Conservation (phyloP, 2,329 filamentous ascomycete genomes). For the Scedosporium dehoogii region DNA sequence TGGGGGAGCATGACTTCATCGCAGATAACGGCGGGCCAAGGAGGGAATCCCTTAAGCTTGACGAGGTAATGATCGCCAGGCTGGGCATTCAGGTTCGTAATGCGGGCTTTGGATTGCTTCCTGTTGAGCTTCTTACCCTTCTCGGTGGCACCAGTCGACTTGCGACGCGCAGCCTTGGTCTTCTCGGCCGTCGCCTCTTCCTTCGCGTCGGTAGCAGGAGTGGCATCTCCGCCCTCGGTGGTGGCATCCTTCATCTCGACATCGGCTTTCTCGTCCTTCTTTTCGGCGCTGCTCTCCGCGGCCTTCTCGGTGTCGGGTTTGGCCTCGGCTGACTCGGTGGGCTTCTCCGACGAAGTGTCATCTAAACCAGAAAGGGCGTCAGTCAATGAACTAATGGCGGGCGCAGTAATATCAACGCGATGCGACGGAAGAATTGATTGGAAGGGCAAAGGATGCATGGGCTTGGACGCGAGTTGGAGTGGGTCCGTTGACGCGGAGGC, state of each 20-base stretch:
- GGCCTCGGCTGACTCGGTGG: neutral
- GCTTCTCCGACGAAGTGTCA: neutral
- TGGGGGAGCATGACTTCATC: slow-evolving; percentile 90
- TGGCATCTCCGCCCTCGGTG: slow-evolving; percentile 17
- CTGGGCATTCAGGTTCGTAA: slow-evolving; percentile 67
- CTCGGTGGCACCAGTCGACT: slow-evolving; percentile 58
- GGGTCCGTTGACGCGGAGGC: neutral
- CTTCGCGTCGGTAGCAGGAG: slow-evolving; percentile 20
- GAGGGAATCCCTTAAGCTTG: slow-evolving; percentile 86
- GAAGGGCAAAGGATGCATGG: neutral
- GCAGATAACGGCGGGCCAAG: slow-evolving; percentile 90
- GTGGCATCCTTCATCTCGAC: slow-evolving; percentile 11
- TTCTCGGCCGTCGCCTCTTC: slow-evolving; percentile 27
- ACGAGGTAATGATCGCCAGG: slow-evolving; percentile 89
- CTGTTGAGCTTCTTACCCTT: slow-evolving; percentile 74
- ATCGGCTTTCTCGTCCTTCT: slow-evolving; percentile 3
- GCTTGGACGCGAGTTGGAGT: neutral
- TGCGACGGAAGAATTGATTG: too few species aligned
- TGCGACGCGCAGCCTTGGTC: slow-evolving; percentile 49
- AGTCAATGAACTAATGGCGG: neutral
- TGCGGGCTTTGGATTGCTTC: slow-evolving; percentile 68
- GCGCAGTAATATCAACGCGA: too few species aligned
- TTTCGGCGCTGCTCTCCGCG: slow-evolving; percentile 6
- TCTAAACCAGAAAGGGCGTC: neutral
- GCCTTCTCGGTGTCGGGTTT: slow-evolving; percentile 4